Conservation (phyloP, 2,329 filamentous ascomycete genomes). For the Beauveria varroae region DNA sequence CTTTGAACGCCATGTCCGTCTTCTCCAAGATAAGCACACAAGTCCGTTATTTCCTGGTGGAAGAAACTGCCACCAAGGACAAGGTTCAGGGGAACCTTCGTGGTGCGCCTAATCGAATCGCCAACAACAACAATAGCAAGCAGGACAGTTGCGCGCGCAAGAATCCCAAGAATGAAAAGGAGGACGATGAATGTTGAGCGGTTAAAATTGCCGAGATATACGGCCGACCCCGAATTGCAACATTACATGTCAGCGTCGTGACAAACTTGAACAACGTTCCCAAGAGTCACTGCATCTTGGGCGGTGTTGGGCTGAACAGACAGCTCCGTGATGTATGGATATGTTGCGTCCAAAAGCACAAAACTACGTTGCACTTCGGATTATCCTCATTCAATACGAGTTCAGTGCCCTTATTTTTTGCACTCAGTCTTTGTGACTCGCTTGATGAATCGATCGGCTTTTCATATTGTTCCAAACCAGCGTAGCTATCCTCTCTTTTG, state of each 20-base stretch:
- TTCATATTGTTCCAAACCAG: conserved; percentile 12
- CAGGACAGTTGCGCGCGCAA: not conserved
- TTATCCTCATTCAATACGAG: too few species aligned
- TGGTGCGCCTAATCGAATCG: not conserved
- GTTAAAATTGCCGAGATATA: not conserved
- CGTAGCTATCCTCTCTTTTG: conserved; percentile 12
- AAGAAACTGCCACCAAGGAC: not conserved
- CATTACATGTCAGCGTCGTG: too few species aligned
- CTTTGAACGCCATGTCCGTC: conserved; percentile 44
- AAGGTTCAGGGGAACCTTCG: not conserved
- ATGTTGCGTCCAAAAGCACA: too few species aligned
- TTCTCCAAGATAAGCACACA: conserved; percentile 24
- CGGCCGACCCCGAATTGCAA: too few species aligned
- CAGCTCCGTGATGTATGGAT: too few species aligned
- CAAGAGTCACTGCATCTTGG: too few species aligned
- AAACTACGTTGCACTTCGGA: too few species aligned
- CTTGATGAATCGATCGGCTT: not conserved
- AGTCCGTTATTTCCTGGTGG: conserved; percentile 13
- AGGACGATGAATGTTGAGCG: not conserved
- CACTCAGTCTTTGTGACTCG: too few species aligned
- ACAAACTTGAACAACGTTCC: too few species aligned
- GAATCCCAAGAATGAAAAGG: not conserved
- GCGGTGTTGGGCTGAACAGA: too few species aligned
- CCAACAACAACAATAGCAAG: not conserved
- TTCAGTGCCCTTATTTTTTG: too few species aligned